Conservation (phyloP, 78 protist species). For the Planoprotostelium fungivorum region DNA sequence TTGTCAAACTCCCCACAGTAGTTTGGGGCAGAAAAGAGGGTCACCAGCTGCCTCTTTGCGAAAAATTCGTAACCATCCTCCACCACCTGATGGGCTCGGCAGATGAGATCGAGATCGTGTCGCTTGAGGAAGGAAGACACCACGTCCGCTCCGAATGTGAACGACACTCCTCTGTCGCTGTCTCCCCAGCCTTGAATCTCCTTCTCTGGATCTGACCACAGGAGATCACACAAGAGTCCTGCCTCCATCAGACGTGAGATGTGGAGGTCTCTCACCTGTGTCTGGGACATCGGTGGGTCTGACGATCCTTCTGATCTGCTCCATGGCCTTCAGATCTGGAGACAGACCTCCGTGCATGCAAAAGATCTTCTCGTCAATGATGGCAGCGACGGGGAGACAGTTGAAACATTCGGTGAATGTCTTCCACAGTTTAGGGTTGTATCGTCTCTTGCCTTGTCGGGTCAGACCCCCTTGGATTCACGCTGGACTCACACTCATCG, state of each 20-base stretch:
- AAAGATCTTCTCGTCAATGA: slow-evolving; percentile 97
- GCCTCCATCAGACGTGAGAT: neutral
- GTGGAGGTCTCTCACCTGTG: slow-evolving; percentile 61
- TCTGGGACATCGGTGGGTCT: slow-evolving; percentile 99
- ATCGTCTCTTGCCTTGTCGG: slow-evolving; percentile 89
- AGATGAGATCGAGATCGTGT: slow-evolving; percentile 95
- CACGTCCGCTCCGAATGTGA: slow-evolving; percentile 95
- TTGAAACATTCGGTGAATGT: slow-evolving; percentile 97
- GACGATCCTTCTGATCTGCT: slow-evolving; percentile 83
- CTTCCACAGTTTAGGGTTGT: slow-evolving; percentile 95
- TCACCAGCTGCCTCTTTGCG: slow-evolving; percentile 96
- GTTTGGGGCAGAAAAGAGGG: slow-evolving; percentile 98
- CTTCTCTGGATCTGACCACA: slow-evolving; percentile 98
- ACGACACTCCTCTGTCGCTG: slow-evolving; percentile 98
- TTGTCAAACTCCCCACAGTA: slow-evolving; percentile 98
- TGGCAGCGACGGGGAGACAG: slow-evolving; percentile 97
- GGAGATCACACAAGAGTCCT: slow-evolving; percentile 96
- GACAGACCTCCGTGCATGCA: slow-evolving; percentile 99
- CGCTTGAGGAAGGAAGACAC: slow-evolving; percentile 83
- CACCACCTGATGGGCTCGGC: slow-evolving; percentile 98
- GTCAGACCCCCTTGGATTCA: neutral
- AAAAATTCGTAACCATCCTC: slow-evolving; percentile 99
- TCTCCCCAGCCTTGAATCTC: slow-evolving; percentile 95
- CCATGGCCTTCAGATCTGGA: slow-evolving; percentile 94
- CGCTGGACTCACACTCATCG: slow-evolving; percentile 87